phyloP scores from a whole-genome alignment of 208 protist species.

The Leishmania mexicana region DNA sequence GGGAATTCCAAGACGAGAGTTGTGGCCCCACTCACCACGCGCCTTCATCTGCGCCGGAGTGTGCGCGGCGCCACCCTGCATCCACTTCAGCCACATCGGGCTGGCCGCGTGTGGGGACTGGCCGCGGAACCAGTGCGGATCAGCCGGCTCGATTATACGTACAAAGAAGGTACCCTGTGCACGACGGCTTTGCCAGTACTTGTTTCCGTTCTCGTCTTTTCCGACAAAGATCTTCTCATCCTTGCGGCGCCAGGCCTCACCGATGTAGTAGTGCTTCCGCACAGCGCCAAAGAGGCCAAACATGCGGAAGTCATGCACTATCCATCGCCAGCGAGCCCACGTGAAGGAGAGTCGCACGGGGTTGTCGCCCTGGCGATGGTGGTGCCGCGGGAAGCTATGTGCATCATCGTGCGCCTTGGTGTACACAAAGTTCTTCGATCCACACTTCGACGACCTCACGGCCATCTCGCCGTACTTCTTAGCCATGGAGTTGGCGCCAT shows the following conservation, averaged over 20 bases:
- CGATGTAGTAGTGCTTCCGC: constrained; percentile 82
- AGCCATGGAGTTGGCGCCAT: constrained; percentile 71
- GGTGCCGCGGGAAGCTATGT: constrained; percentile 72
- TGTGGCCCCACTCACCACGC: constrained; percentile 87
- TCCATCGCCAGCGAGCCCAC: constrained; percentile 81
- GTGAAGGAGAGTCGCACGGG: constrained; percentile 76
- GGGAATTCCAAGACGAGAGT: constrained; percentile 80
- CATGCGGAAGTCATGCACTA: constrained; percentile 90
- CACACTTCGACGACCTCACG: constrained; percentile 59
- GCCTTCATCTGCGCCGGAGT: constrained; percentile 87
- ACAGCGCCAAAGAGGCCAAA: constrained; percentile 86
- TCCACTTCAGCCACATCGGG: constrained; percentile 88
- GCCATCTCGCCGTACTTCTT: constrained; percentile 75
- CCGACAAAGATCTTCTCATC: constrained; percentile 93
- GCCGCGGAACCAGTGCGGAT: constrained; percentile 90
- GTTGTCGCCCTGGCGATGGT: constrained; percentile 81
- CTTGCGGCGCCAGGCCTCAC: constrained; percentile 85
- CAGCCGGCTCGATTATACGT: constrained; percentile 77
- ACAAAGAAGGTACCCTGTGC: constrained; percentile 48
- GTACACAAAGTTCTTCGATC: constrained; percentile 89
- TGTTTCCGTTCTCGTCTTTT: constrained; percentile 93
- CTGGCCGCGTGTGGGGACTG: constrained; percentile 66
- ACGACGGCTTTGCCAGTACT: constrained; percentile 83
- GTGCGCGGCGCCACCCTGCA: constrained; percentile 79
- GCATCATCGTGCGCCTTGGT: constrained; percentile 72